Percentiles rank a stretch among this genome's conserved stretches.
phyloP scores from a whole-genome alignment of 345 rosid genomes.

The Gossypium herbaceum region DNA sequence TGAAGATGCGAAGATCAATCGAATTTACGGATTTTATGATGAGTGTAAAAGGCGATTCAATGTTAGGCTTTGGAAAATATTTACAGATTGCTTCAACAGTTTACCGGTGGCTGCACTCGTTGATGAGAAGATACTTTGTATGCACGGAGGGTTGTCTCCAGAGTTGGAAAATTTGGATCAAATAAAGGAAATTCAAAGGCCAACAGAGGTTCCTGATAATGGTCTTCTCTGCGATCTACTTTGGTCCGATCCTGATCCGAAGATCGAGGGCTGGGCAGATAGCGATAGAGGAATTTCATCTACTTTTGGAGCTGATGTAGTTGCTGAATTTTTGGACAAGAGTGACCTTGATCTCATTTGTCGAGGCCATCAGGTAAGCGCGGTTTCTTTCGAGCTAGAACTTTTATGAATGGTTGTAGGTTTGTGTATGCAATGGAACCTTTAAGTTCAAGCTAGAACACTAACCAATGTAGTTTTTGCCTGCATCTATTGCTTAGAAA shows the following conservation, averaged over 20 bases:
- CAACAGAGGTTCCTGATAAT: constrained; percentile 81
- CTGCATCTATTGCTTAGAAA: neutral
- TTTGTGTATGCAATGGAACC: neutral
- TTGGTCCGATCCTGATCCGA: constrained; percentile 93
- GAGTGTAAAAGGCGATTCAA: constrained; percentile 96
- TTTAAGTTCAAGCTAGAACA: neutral
- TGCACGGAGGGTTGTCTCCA: constrained; percentile 97
- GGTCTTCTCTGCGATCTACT: constrained; percentile 95
- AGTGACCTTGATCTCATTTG: constrained; percentile 94
- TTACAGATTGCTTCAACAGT: constrained; percentile 88
- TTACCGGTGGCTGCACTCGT: constrained; percentile 90
- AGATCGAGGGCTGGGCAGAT: constrained; percentile 67
- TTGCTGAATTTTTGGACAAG: constrained; percentile 82
- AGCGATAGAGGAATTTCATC: constrained; percentile 93
- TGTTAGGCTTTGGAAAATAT: constrained; percentile 90
- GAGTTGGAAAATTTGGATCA: constrained; percentile 67
- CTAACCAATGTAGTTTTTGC: neutral
- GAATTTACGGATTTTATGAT: constrained; percentile 93
- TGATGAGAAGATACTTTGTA: constrained; percentile 85
- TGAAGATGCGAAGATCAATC: constrained; percentile 96
- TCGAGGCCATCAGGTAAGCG: constrained; percentile 90
- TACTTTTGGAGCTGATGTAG: constrained; percentile 81
- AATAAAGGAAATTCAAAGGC: constrained; percentile 76
- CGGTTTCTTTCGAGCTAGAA: constrained; percentile 9
- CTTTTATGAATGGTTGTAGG: neutral